These are phyloP conservation scores for Cercophora scortea DNA, from an alignment of 495 filamentous ascomycete genomes.

Conservation along the genomic window DNA sequence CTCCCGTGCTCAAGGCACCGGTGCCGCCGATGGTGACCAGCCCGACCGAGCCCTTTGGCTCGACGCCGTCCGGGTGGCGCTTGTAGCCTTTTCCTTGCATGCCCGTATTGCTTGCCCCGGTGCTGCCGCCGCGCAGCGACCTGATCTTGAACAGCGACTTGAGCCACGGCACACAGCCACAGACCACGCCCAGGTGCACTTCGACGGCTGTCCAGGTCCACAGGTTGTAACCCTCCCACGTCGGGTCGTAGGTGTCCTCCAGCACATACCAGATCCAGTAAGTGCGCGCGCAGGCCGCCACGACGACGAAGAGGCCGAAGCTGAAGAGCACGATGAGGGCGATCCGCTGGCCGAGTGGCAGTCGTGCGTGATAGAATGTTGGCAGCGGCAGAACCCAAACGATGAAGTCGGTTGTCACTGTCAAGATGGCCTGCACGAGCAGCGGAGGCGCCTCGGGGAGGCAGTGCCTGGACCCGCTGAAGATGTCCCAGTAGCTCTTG, in stretches of 20 bases:
- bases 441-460: constrained; percentile 18
- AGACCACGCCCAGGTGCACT: constrained; percentile 32
- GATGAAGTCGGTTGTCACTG: constrained; percentile 28
- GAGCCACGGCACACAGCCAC: constrained; percentile 31
- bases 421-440: constrained; percentile 19
- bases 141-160: constrained; percentile 21
- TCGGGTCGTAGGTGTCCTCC: constrained; percentile 22
- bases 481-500: constrained; percentile 26
- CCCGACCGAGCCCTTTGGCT: neutral
- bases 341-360: constrained; percentile 16
- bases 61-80: neutral
- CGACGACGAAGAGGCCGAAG: constrained; percentile 17
- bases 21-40: no score
- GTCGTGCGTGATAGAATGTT: constrained; percentile 20
- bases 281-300: constrained; percentile 12
- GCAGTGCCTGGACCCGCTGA: constrained; percentile 8
- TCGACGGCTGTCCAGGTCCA: constrained; percentile 37
- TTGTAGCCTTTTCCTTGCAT: neutral
- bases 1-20: no score
- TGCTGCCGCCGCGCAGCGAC: neutral
- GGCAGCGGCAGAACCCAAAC: constrained; percentile 37
- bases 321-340: constrained; percentile 18
- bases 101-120: neutral
- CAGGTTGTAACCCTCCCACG: constrained; percentile 30
- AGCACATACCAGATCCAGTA: constrained; percentile 22